phyloP scores from a whole-genome alignment of 2,329 filamentous ascomycete genomes.

The Trichoderma sp. region DNA sequence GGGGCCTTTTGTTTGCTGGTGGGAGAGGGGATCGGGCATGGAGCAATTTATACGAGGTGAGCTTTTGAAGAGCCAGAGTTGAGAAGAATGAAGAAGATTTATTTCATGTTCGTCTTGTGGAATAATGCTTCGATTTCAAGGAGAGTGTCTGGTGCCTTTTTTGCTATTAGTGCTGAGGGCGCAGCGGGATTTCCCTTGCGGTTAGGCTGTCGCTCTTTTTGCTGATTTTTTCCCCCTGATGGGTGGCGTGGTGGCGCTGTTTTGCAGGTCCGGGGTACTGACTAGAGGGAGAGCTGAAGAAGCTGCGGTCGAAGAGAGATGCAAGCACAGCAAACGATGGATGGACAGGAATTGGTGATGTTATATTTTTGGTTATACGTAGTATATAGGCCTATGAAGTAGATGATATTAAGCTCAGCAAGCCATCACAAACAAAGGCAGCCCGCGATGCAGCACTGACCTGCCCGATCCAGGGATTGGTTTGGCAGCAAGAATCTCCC shows the following conservation, averaged over 20 bases:
- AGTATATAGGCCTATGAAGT: too few relatives aligned
- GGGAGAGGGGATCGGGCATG: neutral
- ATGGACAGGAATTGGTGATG: neutral
- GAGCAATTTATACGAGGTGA: neutral
- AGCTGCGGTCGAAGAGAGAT: neutral
- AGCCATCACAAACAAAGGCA: neutral
- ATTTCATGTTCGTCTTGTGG: too few relatives aligned
- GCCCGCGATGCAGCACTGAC: neutral
- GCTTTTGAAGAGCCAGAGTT: neutral
- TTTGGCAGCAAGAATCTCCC: neutral
- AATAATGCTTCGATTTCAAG: neutral
- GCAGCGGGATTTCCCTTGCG: slow-evolving; percentile 10
- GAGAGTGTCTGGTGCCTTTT: too few relatives aligned
- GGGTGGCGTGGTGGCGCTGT: slow-evolving; percentile 19
- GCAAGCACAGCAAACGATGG: neutral
- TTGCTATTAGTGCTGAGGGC: neutral
- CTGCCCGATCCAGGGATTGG: neutral
- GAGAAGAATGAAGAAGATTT: neutral
- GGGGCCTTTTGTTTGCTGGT: neutral
- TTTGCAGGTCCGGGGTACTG: slow-evolving; percentile 2
- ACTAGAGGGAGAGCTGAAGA: neutral
- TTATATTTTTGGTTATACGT: too few relatives aligned
- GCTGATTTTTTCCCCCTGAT: slow-evolving; percentile 21
- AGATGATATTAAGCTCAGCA: neutral
- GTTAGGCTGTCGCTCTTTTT: neutral